Evolutionary conservation across 73 alveolate species (phyloP), one percentile per base, ranked within the genome.

Genomic region (Diophrys sp.): DNA sequence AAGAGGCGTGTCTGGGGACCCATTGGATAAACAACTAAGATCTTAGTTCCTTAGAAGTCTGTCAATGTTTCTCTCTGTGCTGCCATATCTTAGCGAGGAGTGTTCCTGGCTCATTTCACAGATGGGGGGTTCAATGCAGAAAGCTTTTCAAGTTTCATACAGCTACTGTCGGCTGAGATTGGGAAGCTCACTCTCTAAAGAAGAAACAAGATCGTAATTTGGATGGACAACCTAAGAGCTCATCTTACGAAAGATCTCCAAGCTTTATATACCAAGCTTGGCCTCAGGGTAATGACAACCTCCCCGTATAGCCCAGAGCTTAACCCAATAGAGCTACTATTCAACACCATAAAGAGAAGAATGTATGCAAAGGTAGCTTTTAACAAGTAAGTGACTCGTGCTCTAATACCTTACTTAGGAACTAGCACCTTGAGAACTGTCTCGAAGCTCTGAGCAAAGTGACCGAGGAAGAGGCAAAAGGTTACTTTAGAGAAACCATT

Each of bases 141-240:
- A 2, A 62, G 14, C 29, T 62, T 62, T 25, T 2, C 5, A 29
- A 14, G 29, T 14, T 62, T 62, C 29, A 62, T 62, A 8, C 14
- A 2, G 31, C 11, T 23, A 5, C 14, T 62, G 14, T 11, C n/a
- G 14, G n/a, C 8, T 14, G 30, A 14, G 33, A 11, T 62, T 23
- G 72, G n/a, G 14, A 25, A 62, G 14, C 2, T 11, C 8, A 25
- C 14, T 2, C 14, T 11, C 31, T 2, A 62, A 2, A 11, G 72
- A 29, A 62, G 72, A n/a, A 2, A 14, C 29, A 62, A 62, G 11
- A 23, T 29, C 2, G 30, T 62, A 2, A 14, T 62, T 62, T 62
- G 26, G 33, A 62, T 62, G 72, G 72, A 62, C 72, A 62, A 62
- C 72, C n/a, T 62, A 25, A 23, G 72, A 14, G 72, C 72, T 2